Base-by-base conservation (phyloP, 1,139 yeast genomes). In the Candida sp. region DNA sequence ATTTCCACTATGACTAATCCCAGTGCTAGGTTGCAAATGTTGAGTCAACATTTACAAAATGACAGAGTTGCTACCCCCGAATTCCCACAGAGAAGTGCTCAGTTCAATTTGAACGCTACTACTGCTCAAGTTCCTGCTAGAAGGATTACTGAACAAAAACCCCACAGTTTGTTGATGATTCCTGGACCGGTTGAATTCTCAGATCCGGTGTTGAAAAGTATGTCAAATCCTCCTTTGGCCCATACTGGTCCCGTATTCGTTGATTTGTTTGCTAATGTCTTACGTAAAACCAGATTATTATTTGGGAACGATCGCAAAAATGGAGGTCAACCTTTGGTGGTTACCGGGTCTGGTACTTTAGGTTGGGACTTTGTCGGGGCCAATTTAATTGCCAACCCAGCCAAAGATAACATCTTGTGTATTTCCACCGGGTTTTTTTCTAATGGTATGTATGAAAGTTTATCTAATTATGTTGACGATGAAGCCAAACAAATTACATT, bases 301-400 rank as follows among this genome's bases (percentile, higher is more conserved):
- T 38, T 43, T 30, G 45, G 45, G 12, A 42, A 35, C 30, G 39
- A 32, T 12, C 29, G 30, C 11, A 27, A 21, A 11, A 40, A 35
- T 23, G 41, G 36, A 7, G 39, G 43, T 30, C 43, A 41, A 22
- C 34, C 43, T 15, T 40, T 38, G 19, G 39, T 43, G 9, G 22
- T 43, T 9, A 40, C 39, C 38, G 45, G 43, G n/a, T 32, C 39
- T 7, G 42, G 43, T 23, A 38, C 38, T 9, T 44, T 41, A 19
- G 46, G 46, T 2, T 44, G 46, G 46, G 46, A 44, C 11, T 35
- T 44, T 25, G 38, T 44, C 21, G 46, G 46, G 3, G 35, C 44
- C 8, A 44, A 44, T 29, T 34, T 44, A 12, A 34, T 44, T 11
- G 27, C 39, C 19, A 22, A 39, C 29, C 32, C 42, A 11, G 12